A percentile compares a stretch with the other conserved stretches of the same genome.
These are phyloP conservation scores for Erodium maritimum DNA, from an alignment of 345 rosid species.

Conservation along the genomic window DNA sequence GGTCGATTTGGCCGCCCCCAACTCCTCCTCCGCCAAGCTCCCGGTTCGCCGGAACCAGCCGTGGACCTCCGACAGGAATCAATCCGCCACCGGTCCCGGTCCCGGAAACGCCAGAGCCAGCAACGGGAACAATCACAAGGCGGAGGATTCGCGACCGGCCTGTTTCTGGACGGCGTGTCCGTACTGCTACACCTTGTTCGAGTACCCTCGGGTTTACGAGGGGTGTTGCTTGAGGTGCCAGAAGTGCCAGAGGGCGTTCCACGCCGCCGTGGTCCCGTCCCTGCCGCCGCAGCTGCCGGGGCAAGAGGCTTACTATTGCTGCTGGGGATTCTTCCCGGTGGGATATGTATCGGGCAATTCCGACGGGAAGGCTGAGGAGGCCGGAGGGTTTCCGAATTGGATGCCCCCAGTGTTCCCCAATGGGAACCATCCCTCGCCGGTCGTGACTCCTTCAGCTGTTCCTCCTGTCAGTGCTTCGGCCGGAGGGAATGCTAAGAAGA, in stretches of 20 bases:
- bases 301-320: constrained; percentile 66
- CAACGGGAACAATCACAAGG: neutral
- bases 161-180: constrained; percentile 96
- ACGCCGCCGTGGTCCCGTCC: constrained; percentile 40
- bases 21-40: too few relatives aligned
- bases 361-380: constrained; percentile 15
- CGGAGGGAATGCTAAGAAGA: constrained; percentile 30
- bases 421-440: constrained; percentile 3
- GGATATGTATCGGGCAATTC: constrained; percentile 32
- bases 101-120: too few relatives aligned
- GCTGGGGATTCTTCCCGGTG: constrained; percentile 82
- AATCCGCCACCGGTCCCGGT: too few relatives aligned
- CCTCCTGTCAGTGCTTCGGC: constrained; percentile 14
- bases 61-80: too few relatives aligned
- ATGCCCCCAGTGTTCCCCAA: constrained; percentile 29
- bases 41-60: too few relatives aligned
- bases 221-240: constrained; percentile 75
- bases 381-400: constrained; percentile 39
- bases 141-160: constrained; percentile 11
- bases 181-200: constrained; percentile 62
- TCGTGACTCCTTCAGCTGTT: constrained; percentile 1
- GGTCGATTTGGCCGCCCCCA: too few relatives aligned
- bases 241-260: constrained; percentile 61
- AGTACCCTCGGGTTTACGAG: constrained; percentile 70
- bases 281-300: constrained; percentile 77